These are phyloP conservation scores for Leishmania guyanensis DNA, from an alignment of 208 protist species.

Conservation along the genomic window DNA sequence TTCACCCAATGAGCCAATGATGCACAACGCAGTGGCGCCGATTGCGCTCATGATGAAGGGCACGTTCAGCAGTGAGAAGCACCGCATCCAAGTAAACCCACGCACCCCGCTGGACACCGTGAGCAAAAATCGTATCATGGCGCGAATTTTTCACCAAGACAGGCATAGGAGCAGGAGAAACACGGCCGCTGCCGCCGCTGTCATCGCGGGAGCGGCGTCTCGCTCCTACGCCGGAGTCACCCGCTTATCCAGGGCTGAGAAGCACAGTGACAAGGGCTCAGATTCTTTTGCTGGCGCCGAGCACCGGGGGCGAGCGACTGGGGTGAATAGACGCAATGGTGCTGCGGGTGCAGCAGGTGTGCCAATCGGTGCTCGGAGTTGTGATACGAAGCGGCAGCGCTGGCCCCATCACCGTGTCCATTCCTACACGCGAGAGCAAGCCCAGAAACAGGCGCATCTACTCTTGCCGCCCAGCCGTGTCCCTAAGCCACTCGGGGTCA, in stretches of 20 bases:
- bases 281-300: background rate
- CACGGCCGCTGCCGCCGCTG: background rate
- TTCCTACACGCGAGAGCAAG: background rate
- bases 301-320: background rate
- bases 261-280: background rate
- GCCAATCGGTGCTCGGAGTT: background rate
- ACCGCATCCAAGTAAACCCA: constrained; percentile 27
- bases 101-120: constrained; percentile 27
- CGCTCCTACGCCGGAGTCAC: background rate
- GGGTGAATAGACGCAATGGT: background rate
- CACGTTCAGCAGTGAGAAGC: constrained; percentile 23
- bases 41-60: constrained; percentile 9
- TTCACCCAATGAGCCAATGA: background rate
- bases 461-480: background rate
- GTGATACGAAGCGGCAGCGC: background rate
- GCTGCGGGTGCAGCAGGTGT: background rate
- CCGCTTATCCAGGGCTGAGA: background rate
- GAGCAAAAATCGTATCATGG: constrained; percentile 33
- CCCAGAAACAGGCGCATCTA: background rate
- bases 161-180: constrained; percentile 4
- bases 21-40: background rate
- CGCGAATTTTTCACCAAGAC: constrained; percentile 27
- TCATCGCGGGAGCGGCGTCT: background rate
- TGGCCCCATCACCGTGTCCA: background rate
- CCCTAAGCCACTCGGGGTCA: constrained; percentile 20